A percentile compares a stretch with the other conserved stretches of the same genome.
phyloP scores from a whole-genome alignment of 2,329 filamentous ascomycete species.

The Mariannaea elegans region DNA sequence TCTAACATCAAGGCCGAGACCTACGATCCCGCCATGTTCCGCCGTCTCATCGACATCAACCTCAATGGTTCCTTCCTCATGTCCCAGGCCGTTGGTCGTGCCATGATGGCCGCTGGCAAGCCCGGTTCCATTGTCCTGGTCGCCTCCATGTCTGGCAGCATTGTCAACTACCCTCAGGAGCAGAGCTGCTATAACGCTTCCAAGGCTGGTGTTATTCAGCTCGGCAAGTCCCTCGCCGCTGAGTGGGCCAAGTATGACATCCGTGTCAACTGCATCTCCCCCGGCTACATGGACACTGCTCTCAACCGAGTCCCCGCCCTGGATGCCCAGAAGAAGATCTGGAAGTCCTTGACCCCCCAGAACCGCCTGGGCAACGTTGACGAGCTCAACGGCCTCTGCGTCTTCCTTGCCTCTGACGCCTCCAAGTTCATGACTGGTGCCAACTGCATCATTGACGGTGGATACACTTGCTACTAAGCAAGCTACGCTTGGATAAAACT shows the following conservation, averaged over 20 bases:
- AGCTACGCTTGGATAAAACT: neutral
- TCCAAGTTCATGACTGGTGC: slow-evolving; percentile 81
- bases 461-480: slow-evolving; percentile 69
- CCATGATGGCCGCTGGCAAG: slow-evolving; percentile 77
- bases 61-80: slow-evolving; percentile 81
- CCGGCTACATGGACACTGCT: slow-evolving; percentile 87
- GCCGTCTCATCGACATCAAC: slow-evolving; percentile 83
- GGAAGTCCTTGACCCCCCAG: slow-evolving; percentile 78
- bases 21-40: slow-evolving; percentile 80
- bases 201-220: slow-evolving; percentile 81
- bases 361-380: slow-evolving; percentile 76
- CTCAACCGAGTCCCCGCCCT: slow-evolving; percentile 81
- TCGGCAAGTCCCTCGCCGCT: slow-evolving; percentile 81
- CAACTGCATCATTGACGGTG: slow-evolving; percentile 77
- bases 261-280: slow-evolving; percentile 85
- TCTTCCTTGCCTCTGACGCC: slow-evolving; percentile 79
- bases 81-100: slow-evolving; percentile 74
- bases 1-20: slow-evolving; percentile 85
- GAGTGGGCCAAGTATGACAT: slow-evolving; percentile 87
- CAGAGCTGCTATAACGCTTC: slow-evolving; percentile 86
- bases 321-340: slow-evolving; percentile 84
- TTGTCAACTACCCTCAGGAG: slow-evolving; percentile 88
- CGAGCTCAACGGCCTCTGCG: slow-evolving; percentile 80
- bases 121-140: slow-evolving; percentile 79
- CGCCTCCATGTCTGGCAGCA: slow-evolving; percentile 82